Conservation (phyloP, 768 basidiomycete genomes). For the Rhizopogon rudus region DNA sequence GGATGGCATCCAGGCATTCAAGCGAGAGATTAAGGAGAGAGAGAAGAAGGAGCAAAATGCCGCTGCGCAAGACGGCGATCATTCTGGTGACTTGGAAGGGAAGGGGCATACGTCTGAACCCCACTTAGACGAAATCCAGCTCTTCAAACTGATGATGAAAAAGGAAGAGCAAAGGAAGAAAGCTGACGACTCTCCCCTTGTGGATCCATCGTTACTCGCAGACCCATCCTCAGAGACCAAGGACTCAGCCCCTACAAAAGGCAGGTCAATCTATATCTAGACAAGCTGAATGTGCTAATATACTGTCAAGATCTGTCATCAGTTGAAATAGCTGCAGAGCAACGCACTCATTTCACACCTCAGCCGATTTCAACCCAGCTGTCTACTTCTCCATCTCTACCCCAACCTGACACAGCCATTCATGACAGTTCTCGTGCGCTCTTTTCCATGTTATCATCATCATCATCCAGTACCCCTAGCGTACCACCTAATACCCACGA, state of each 20-base stretch:
- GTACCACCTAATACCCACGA: conserved; percentile 5
- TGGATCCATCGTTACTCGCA: background rate
- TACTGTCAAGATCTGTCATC: background rate
- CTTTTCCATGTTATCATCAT: conserved; percentile 7
- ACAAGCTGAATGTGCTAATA: background rate
- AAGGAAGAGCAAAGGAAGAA: conserved; percentile 56
- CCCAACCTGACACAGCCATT: conserved; percentile 9
- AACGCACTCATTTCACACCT: background rate
- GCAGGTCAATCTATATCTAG: conserved; percentile 1
- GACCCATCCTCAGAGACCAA: background rate
- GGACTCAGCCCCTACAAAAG: conserved; percentile 7
- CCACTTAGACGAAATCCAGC: conserved; percentile 75
- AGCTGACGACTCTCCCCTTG: conserved; percentile 15
- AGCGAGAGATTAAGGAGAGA: conserved; percentile 77
- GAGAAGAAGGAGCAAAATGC: conserved; percentile 43
- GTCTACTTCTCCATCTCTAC: conserved; percentile 9
- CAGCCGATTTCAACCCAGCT: conserved; percentile 5
- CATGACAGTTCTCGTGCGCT: conserved; percentile 2
- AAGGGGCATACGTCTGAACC: conserved; percentile 25
- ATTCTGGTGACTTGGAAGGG: conserved; percentile 11
- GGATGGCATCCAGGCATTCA: conserved; percentile 85
- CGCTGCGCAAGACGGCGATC: conserved; percentile 11
- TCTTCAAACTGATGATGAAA: conserved; percentile 83
- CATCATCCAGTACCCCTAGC: conserved; percentile 7
- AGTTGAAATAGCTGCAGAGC: background rate